A percentile compares a stretch with the other conserved stretches of the same genome.
These are phyloP conservation scores for Lasiodiplodia hormozganensis DNA, from an alignment of 2,329 filamentous ascomycete species.

Conservation along the genomic window DNA sequence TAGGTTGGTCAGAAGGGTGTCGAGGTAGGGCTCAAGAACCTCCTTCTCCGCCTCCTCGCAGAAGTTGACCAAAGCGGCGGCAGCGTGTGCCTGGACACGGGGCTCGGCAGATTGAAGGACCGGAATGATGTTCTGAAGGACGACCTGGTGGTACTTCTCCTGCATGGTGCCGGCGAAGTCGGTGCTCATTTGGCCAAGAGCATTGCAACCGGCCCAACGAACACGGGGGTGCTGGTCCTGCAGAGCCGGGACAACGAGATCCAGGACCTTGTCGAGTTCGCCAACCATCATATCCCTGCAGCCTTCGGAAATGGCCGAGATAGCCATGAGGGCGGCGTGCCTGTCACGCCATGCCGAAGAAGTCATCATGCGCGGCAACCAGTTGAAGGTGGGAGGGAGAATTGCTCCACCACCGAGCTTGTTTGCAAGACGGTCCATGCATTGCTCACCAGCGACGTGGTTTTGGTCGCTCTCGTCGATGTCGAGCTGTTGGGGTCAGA, in stretches of 20 bases:
- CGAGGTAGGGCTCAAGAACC: slow-evolving; percentile 90
- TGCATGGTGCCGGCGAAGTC: slow-evolving; percentile 99
- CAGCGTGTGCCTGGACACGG: slow-evolving; percentile 92
- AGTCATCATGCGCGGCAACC: slow-evolving; percentile 97
- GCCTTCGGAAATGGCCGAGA: slow-evolving; percentile 97
- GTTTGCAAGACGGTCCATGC: slow-evolving; percentile 96
- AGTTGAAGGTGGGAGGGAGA: slow-evolving; percentile 90
- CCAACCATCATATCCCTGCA: slow-evolving; percentile 95
- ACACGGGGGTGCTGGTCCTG: slow-evolving; percentile 91
- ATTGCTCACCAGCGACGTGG: slow-evolving; percentile 96
- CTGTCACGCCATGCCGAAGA: slow-evolving; percentile 94
- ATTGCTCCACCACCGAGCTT: slow-evolving; percentile 96
- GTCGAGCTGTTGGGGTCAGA: slow-evolving; percentile 69
- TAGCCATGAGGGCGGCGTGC: slow-evolving; percentile 97
- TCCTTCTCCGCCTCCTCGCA: slow-evolving; percentile 97
- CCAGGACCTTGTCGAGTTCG: slow-evolving; percentile 91
- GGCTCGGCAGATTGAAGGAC: slow-evolving; percentile 89
- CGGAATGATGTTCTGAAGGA: slow-evolving; percentile 90
- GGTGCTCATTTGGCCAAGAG: slow-evolving; percentile 99
- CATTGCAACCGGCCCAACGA: slow-evolving; percentile 96
- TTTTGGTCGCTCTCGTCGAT: slow-evolving; percentile 96
- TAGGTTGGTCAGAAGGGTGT: slow-evolving; percentile 82
- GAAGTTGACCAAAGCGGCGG: slow-evolving; percentile 98
- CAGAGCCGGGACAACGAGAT: slow-evolving; percentile 90
- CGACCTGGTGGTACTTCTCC: slow-evolving; percentile 86